Evolutionary conservation across 2,329 filamentous ascomycete species (phyloP), one percentile per base, ranked within the genome.

Genomic region (Stagonosporopsis rhizophila): DNA sequence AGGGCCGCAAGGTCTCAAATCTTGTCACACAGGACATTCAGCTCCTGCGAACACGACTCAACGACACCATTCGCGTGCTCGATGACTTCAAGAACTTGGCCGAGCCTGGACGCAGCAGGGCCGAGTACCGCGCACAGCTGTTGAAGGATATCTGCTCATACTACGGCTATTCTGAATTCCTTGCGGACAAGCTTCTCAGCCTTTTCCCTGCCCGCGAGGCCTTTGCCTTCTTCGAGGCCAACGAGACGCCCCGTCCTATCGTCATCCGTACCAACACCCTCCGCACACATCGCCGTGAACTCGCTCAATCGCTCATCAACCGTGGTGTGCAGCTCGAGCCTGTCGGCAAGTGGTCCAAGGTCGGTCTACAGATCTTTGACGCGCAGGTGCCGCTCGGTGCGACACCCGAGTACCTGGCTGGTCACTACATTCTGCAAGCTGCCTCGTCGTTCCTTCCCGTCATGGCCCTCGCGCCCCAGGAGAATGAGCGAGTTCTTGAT

Each of bases 341-440:
- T 2, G 92, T 99, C 17, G 95, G 95, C 59, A 98, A 98, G 78
- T 99, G 95, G 95, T 95, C 90, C 66, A 99, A 99, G 81, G 92
- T 99, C 61, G 95, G 95, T 44, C 85, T 99, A 37, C 95, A 99
- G 77, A 87, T 99, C 58, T 99, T 99, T 75, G 95, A 99, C 77
- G 91, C 90, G 55, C 89, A 88, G 52, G 87, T 90, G 0, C 92
- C 92, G 2, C 85, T 97, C 1, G 93, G 93, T 84, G 95, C 95
- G 25, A 99, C 95, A 0, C 95, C 95, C 9, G 95, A 99, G 78
- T 99, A 99, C 77, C 86, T 99, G 12, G 93, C 94, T 15, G 95
- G 95, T 17, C 92, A 99, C 77, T 99, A 99, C 80, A 98, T 99
- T 68, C 85, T 99, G 12, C 95, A 99, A 80, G 95, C 95, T 0